A percentile compares a stretch with the other conserved stretches of the same genome.
phyloP scores from a whole-genome alignment of 352 stramenopile species.

The Phytophthora lateralis region DNA sequence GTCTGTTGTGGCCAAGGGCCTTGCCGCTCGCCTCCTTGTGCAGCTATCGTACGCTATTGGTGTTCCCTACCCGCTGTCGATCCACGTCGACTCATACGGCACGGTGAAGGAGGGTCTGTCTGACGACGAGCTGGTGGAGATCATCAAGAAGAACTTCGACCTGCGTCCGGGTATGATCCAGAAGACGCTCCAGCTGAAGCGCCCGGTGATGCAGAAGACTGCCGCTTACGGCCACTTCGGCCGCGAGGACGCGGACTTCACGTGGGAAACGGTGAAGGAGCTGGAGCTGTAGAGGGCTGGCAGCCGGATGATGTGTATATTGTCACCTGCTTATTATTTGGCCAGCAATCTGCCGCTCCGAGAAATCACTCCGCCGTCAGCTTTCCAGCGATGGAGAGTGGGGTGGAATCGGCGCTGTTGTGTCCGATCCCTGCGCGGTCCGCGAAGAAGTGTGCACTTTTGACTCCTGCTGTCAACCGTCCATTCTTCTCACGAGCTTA shows the following conservation, averaged over 20 bases:
- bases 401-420: constrained; percentile 37
- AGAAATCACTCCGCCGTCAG: constrained; percentile 35
- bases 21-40: constrained; percentile 95
- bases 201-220: constrained; percentile 98
- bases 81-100: constrained; percentile 98
- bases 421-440: constrained; percentile 19
- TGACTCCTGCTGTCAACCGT: constrained; percentile 47
- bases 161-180: constrained; percentile 98
- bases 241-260: constrained; percentile 98
- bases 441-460: constrained; percentile 40
- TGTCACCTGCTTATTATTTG: constrained; percentile 49
- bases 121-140: constrained; percentile 96
- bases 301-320: constrained; percentile 39
- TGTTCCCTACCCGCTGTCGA: constrained; percentile 96
- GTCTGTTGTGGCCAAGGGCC: constrained; percentile 95
- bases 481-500: constrained; percentile 36
- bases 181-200: constrained; percentile 97
- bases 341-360: constrained; percentile 32
- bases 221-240: constrained; percentile 99
- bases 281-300: constrained; percentile 67
- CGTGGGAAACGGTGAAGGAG: constrained; percentile 98
- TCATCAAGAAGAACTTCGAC: constrained; percentile 99
- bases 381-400: constrained; percentile 39
- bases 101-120: constrained; percentile 95
- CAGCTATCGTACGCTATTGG: constrained; percentile 99